Percentiles rank a stretch among this genome's conserved stretches.
Conservation (phyloP, 2,329 filamentous ascomycete species). For the Phaeoacremonium minimum region DNA sequence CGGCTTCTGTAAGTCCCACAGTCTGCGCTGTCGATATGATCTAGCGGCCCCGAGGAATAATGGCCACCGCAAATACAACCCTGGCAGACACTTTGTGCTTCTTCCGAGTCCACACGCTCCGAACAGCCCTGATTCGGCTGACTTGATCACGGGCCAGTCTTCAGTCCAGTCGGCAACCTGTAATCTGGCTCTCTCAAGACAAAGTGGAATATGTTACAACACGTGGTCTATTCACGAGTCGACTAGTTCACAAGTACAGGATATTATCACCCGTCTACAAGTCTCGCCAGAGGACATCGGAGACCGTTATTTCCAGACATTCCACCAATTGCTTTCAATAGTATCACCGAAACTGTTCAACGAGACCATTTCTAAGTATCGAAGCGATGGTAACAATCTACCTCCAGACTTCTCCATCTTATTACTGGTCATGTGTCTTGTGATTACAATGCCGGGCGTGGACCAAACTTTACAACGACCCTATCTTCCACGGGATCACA, state of each 20-base stretch:
- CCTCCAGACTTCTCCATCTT: background rate
- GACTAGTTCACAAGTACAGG: background rate
- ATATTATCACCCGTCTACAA: background rate
- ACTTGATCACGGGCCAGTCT: background rate
- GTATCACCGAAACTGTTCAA: background rate
- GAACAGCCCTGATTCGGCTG: background rate
- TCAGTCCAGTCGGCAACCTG: background rate
- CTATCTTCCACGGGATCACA: background rate
- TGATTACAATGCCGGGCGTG: background rate
- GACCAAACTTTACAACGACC: background rate
- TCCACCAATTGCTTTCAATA: background rate
- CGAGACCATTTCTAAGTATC: background rate
- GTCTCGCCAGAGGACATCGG: background rate
- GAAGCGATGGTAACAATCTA: background rate
- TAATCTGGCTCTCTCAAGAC: no score
- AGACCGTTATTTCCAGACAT: background rate
- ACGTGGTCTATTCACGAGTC: no score
- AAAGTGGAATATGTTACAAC: no score
- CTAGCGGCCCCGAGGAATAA: background rate
- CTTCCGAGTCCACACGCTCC: background rate
- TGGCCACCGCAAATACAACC: background rate
- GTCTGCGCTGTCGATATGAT: conserved; percentile 4
- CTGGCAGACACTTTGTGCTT: conserved; percentile 2
- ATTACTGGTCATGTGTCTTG: background rate
- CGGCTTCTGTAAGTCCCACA: conserved; percentile 4